Base-by-base conservation (phyloP, 768 basidiomycete genomes). In the Tubosaeta sp. region DNA sequence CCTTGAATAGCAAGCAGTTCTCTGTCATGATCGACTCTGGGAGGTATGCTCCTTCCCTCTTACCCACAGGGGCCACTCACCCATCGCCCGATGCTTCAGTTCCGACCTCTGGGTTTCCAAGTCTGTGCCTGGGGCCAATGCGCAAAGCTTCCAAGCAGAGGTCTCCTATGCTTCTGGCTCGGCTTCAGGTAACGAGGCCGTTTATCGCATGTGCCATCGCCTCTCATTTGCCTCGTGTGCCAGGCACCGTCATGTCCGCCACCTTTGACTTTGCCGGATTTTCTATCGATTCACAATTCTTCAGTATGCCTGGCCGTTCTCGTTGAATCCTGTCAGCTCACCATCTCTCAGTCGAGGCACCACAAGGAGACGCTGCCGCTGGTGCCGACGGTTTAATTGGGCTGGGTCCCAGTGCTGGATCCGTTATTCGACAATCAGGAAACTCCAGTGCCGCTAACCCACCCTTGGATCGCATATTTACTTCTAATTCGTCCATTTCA, bases 51-150 rank as follows among this genome's bases (percentile, higher is more conserved):
- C 26, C 46, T 16, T 35, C 41, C 25, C 8, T 37, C n/a, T 39
- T 34, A n/a, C 27, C 1, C 19, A 3, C 12, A 5, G 19, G 22
- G 4, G 14, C 31, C 31, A 27, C 11, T 26, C 41, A 34, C n/a
- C 6, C 2, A 34, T 67, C 66, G 54, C n/a, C n/a, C n/a, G n/a
- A n/a, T 25, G 65, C 69, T n/a, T 35, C 46, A 87, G 85, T 54
- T 84, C 85, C 16, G 86, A 88, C 61, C 65, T 86, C 8, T 85
- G 81, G 78, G 76, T 86, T 5, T 75, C 77, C 10, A 73, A 75
- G 31, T 52, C 52, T 47, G 75, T 83, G 7, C 66, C 69, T 11
- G 64, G 63, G 34, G 74, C 74, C 32, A 70, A 58, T 16, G 58
- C 67, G 26, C 74, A 78, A 35, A 75, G 73, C 3, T 65, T 61